Evolutionary conservation across 1,284 basidiomycete genomes (phyloP), one percentile per base, ranked within the genome.

Genomic region (Ceratobasidium sp.): DNA sequence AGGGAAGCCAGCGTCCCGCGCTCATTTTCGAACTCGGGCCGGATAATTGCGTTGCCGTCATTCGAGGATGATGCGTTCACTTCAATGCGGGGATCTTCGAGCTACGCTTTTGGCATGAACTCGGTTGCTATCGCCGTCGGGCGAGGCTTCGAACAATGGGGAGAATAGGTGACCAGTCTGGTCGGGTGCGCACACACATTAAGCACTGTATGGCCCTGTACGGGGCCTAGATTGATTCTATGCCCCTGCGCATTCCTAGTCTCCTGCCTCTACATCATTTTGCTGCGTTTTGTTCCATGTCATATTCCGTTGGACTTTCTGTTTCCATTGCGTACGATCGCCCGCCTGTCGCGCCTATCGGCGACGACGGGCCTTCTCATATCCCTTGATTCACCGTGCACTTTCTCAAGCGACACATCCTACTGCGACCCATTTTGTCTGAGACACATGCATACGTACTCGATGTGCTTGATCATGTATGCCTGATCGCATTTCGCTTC

Each of bases 361-460:
- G 55, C 52, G 66, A 44, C 35, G 14, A 28, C 21, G 9, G 54
- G 23, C 35, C 35, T 13, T 46, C 28, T 30, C 26, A 14, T 30
- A 55, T 30, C 16, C 18, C 21, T 59, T 70, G 41, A 47, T 59
- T 44, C 55, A 70, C 44, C 55, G 38, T 57, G 55, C 67, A 70
- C 54, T 59, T 44, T 14, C 23, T 38, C 50, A 46, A 61, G 23
- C 58, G 50, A 41, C 11, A 38, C 35, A 38, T 7, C 35, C 32
- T 38, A 11, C 28, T 58, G 67, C 67, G 67, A 70, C 49, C 67
- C 44, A 70, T 58, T 59, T 63, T 70, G 67, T 70, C 67, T 59
- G 67, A 49, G 67, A 70, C 67, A 70, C 67, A 70, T 70, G 67
- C 67, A 70, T 70, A 44, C 67, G 67, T 59, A 70, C 67, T 59